Conservation (phyloP, 495 filamentous ascomycete species). For the Tuber calosporum region DNA sequence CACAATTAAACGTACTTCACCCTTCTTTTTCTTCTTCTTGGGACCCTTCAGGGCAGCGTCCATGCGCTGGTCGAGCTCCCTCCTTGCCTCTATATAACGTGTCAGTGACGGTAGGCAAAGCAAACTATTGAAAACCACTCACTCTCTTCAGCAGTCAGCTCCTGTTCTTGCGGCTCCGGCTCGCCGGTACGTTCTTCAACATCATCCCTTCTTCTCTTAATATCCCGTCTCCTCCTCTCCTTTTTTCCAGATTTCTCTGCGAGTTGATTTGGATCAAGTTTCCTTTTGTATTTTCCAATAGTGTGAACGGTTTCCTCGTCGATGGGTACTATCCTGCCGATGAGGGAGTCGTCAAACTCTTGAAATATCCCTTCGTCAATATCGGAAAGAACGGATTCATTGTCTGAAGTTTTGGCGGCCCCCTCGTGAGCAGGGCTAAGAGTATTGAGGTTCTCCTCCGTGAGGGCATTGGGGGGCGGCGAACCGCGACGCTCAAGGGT, state of each 20-base stretch:
- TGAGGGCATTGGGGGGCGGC: conserved; percentile 30
- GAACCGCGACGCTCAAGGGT: conserved; percentile 35
- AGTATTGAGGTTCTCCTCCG: conserved; percentile 40
- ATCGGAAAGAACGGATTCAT: conserved; percentile 83
- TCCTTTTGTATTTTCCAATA: conserved; percentile 75
- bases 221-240: conserved; percentile 60
- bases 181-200: conserved; percentile 51
- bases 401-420: conserved; percentile 55
- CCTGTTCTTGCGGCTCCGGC: conserved; percentile 20
- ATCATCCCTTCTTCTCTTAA: conserved; percentile 55
- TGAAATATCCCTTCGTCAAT: conserved; percentile 92
- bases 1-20: conserved; percentile 65
- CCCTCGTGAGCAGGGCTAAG: conserved; percentile 33
- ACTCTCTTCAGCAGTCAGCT: conserved; percentile 51
- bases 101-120: conserved; percentile 5
- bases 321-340: conserved; percentile 64
- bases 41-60: conserved; percentile 77
- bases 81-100: conserved; percentile 45
- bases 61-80: conserved; percentile 70
- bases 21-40: conserved; percentile 72
- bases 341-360: conserved; percentile 68
- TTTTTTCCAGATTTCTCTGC: conserved; percentile 64
- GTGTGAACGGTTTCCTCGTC: conserved; percentile 76
- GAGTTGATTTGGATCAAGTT: conserved; percentile 53
- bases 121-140: conserved; percentile 17